Evolutionary conservation across 352 stramenopile genomes (phyloP), one percentile per base, ranked within the genome.

Genomic region (Phytopythium vexans): DNA sequence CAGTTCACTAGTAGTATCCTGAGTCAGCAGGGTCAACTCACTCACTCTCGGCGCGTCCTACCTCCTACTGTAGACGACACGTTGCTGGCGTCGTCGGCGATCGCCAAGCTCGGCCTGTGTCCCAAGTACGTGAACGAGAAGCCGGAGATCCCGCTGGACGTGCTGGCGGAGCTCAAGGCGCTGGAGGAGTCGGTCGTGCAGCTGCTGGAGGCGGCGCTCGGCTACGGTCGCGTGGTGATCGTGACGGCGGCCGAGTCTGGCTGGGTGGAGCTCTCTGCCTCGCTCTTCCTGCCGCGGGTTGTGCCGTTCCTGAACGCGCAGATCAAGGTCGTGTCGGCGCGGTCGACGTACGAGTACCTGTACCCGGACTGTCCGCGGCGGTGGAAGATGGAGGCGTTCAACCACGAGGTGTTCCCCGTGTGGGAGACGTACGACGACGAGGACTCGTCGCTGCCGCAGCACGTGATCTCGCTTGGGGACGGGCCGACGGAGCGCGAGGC

Each of bases 331-430:
- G 66, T 96, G 16, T 96, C 86, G n/a, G 89, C 89, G n/a, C 83
- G 89, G 10, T 91, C 84, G 36, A 92, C 82, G 15, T 97, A 95
- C 66, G 87, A 96, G 58, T 84, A 87, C n/a, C 32, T 89, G 64
- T 96, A 92, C 70, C 88, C 86, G 15, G 74, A 89, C 52, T 88
- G 86, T 54, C 80, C 81, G 11, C 75, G 77, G 9, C 78, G 82
- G 51, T 97, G 89, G 89, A 97, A 97, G 56, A 82, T 95, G 40
- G 76, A 93, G 52, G 87, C 88, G 8, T 97, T 96, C 48, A 85
- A 89, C 54, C 77, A 94, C 44, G 87, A 95, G 49, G 69, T 94
- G 40, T 93, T 89, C 42, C 78, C 81, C 1, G 68, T 88, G 8
- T 91, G 81, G 77, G 77, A 88, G 56, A 73, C 73, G 31, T 88